These are phyloP conservation scores for Gaillardinia entomophila DNA, from an alignment of 805 yeast species.

Conservation along the genomic window DNA sequence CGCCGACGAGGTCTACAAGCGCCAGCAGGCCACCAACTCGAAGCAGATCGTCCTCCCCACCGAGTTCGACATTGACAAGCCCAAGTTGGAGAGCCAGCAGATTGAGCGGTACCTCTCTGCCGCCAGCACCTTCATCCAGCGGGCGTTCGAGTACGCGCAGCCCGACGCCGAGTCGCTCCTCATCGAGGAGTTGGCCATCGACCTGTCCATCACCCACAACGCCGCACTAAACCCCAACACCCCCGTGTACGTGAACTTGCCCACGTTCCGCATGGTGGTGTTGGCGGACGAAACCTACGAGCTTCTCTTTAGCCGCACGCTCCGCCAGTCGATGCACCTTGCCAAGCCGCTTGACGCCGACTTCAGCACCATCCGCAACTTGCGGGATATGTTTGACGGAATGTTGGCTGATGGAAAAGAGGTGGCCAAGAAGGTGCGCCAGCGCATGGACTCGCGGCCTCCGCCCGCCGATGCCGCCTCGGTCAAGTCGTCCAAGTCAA, in stretches of 20 bases:
- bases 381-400: constrained; percentile 87
- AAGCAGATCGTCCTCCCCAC: constrained; percentile 43
- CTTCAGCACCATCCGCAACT: constrained; percentile 47
- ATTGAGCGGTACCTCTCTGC: constrained; percentile 80
- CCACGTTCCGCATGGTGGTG: constrained; percentile 92
- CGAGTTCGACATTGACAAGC: constrained; percentile 58
- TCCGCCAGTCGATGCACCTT: constrained; percentile 64
- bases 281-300: constrained; percentile 93
- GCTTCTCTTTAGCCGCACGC: constrained; percentile 65
- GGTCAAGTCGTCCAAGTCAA: constrained; percentile 8
- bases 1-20: constrained; percentile 53
- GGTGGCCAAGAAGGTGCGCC: constrained; percentile 84
- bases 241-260: constrained; percentile 68
- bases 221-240: constrained; percentile 77
- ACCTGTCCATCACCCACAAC: constrained; percentile 49
- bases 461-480: constrained; percentile 6
- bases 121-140: constrained; percentile 77
- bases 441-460: constrained; percentile 72
- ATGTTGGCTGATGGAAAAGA: constrained; percentile 87
- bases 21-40: constrained; percentile 26
- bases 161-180: constrained; percentile 46
- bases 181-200: constrained; percentile 32
- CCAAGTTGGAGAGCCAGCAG: constrained; percentile 56
- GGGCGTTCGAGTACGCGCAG: constrained; percentile 87
- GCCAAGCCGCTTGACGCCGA: constrained; percentile 46